Conservation (phyloP, 495 filamentous ascomycete species). For the Annulohypoxylon stygium region DNA sequence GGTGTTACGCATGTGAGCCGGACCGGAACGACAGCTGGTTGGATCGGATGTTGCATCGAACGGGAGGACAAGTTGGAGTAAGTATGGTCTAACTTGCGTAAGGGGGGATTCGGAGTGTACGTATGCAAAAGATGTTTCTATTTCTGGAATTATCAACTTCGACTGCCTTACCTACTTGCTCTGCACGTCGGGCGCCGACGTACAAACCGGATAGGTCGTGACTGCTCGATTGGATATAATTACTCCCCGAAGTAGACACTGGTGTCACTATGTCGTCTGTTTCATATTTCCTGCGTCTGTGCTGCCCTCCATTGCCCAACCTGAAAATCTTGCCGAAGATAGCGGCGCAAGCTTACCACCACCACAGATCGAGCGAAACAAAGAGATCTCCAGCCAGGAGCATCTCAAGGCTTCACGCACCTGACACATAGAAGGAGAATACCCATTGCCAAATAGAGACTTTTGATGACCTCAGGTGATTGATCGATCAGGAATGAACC, state of each 20-base stretch:
- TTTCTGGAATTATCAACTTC: constrained; percentile 36
- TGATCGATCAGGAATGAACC: no score
- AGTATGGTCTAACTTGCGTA: constrained; percentile 1
- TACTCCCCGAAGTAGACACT: constrained; percentile 32
- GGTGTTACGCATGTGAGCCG: constrained; percentile 23
- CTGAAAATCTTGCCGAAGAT: constrained; percentile 9
- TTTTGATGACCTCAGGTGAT: no score
- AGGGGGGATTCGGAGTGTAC: constrained; percentile 24
- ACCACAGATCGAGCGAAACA: neutral
- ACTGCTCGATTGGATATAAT: constrained; percentile 27
- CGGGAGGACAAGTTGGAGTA: constrained; percentile 40
- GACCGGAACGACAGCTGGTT: constrained; percentile 37
- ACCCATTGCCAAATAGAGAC: no score
- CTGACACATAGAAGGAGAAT: neutral
- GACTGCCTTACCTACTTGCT: constrained; percentile 9
- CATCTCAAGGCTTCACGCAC: neutral
- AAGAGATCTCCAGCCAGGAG: neutral
- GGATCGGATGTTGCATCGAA: constrained; percentile 48
- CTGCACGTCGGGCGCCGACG: constrained; percentile 33
- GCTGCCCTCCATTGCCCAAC: constrained; percentile 20
- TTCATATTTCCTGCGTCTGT: constrained; percentile 40
- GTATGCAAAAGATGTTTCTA: constrained; percentile 40
- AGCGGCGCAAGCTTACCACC: neutral
- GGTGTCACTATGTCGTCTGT: constrained; percentile 39
- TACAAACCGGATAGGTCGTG: constrained; percentile 18